These are phyloP conservation scores for Acacia acuminata DNA, from an alignment of 306 rosid genomes.

Conservation along the genomic window DNA sequence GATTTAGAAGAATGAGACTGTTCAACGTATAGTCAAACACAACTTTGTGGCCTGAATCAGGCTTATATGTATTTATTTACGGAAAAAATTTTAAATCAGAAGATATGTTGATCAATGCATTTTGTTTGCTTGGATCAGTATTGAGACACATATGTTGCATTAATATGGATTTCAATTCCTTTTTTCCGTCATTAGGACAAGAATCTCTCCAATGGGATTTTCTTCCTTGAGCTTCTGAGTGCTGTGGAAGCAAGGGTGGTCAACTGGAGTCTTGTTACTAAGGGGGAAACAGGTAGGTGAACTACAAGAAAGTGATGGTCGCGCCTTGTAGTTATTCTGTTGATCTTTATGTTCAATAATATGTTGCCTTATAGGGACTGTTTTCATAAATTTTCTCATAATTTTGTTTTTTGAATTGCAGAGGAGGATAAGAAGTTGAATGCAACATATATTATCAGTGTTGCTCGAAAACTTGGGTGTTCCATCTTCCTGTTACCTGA, in stretches of 20 bases:
- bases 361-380: slow-evolving; percentile 8
- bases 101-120: not conserved
- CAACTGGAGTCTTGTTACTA: slow-evolving; percentile 94
- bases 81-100: not conserved
- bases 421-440: slow-evolving; percentile 98
- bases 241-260: slow-evolving; percentile 98
- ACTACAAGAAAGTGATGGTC: slow-evolving; percentile 18
- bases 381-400: slow-evolving; percentile 10
- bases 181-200: slow-evolving; percentile 64
- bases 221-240: slow-evolving; percentile 96
- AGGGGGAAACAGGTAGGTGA: slow-evolving; percentile 87
- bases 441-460: slow-evolving; percentile 96
- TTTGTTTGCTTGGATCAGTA: not conserved
- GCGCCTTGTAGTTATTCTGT: slow-evolving; percentile 19
- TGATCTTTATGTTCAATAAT: slow-evolving; percentile 20
- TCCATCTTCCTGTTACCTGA: slow-evolving; percentile 97
- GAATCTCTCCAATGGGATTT: slow-evolving; percentile 82
- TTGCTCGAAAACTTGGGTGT: slow-evolving; percentile 97
- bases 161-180: slow-evolving; percentile 20
- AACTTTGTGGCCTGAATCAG: not conserved
- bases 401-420: slow-evolving; percentile 43
- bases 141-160: slow-evolving; percentile 10
- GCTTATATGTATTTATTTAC: not conserved
- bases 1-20: not conserved
- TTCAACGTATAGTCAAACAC: not conserved